Percentiles rank a stretch among this genome's conserved stretches.
Conservation (phyloP, 2,329 filamentous ascomycete genomes). For the Microsporum audouinii region DNA sequence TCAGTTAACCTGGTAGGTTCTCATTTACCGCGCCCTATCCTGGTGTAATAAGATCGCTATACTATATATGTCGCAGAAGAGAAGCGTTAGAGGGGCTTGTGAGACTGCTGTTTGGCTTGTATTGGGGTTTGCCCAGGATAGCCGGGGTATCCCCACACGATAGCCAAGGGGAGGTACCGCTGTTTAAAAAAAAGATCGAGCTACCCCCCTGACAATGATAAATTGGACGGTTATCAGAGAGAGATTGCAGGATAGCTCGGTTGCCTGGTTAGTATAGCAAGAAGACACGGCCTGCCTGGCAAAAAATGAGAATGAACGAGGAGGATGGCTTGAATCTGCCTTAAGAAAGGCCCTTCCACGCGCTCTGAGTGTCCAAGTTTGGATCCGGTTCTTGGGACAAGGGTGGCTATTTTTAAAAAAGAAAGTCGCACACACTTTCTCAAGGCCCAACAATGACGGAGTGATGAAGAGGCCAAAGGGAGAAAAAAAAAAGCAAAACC, state of each 20-base stretch:
- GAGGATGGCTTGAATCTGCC: background rate
- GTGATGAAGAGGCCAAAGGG: background rate
- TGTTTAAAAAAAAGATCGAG: background rate
- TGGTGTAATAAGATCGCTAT: background rate
- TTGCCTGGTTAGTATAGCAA: background rate
- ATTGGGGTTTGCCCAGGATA: background rate
- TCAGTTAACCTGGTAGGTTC: background rate
- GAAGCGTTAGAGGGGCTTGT: background rate
- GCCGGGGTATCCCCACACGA: background rate
- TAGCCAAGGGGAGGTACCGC: background rate
- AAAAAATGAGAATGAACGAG: background rate
- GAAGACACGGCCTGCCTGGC: background rate
- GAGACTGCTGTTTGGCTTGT: background rate
- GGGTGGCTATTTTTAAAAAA: background rate
- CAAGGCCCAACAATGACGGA: background rate
- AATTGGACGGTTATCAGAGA: background rate
- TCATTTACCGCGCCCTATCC: background rate
- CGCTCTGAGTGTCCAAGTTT: background rate
- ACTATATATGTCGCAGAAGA: background rate
- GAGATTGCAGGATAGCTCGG: background rate
- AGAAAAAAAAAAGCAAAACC: background rate
- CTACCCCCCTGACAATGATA: background rate
- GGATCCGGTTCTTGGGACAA: background rate
- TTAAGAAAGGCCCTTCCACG: background rate
- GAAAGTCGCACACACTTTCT: background rate